These are phyloP conservation scores for Acmispon strigosus DNA, from an alignment of 306 rosid species.

Conservation along the genomic window DNA sequence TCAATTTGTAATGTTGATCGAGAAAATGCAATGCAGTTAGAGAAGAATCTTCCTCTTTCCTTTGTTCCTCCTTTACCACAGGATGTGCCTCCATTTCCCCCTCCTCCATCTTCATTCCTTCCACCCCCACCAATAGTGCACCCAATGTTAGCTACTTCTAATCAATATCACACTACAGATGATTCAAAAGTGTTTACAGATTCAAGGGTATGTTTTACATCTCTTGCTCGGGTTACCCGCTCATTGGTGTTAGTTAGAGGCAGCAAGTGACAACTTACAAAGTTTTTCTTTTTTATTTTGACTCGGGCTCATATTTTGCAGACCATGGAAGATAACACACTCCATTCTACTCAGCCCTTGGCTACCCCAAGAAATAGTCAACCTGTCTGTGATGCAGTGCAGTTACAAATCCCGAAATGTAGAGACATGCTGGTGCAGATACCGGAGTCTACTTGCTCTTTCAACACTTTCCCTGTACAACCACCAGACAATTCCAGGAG, in stretches of 20 bases:
- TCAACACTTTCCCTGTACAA: slow-evolving; percentile 35
- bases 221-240: not conserved
- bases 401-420: slow-evolving; percentile 42
- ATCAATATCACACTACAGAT: slow-evolving; percentile 33
- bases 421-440: slow-evolving; percentile 59
- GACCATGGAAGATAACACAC: slow-evolving; percentile 43
- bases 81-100: slow-evolving; percentile 60
- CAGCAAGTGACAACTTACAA: not conserved
- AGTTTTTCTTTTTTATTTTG: slow-evolving; percentile 5
- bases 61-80: slow-evolving; percentile 59
- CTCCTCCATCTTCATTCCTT: slow-evolving; percentile 61
- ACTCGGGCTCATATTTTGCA: slow-evolving; percentile 28
- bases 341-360: slow-evolving; percentile 44
- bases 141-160: slow-evolving; percentile 35
- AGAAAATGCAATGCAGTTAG: slow-evolving; percentile 33
- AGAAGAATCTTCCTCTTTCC: slow-evolving; percentile 36
- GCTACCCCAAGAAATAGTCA: slow-evolving; percentile 48
- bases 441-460: slow-evolving; percentile 48
- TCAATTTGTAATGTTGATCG: slow-evolving; percentile 36
- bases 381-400: slow-evolving; percentile 43
- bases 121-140: slow-evolving; percentile 34
- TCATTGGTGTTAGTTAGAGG: not conserved
- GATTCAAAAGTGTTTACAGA: slow-evolving; percentile 49
- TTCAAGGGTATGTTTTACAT: slow-evolving; percentile 44
- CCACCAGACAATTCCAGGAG: slow-evolving; percentile 39